Percentiles rank a stretch among this genome's conserved stretches.
Evolutionary conservation across 73 alveolate genomes (phyloP).

Genomic region (Paramecium primaurelia): DNA sequence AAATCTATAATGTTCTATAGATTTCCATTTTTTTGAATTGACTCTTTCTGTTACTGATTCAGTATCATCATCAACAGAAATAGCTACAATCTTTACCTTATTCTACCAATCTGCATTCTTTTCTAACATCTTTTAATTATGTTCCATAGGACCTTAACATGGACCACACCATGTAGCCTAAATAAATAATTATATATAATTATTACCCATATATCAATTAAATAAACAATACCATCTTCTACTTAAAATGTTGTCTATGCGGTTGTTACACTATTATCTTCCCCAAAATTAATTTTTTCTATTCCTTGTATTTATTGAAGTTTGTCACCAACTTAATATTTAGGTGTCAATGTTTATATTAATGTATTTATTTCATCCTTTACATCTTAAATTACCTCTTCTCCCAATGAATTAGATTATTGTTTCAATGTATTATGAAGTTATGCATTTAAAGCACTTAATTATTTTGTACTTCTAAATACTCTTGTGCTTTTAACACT

Average conservation of each 20-base stretch:
- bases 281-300: background rate
- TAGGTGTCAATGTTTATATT: background rate
- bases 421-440: background rate
- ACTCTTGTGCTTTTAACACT: background rate
- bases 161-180: conserved; percentile 48
- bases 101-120: background rate
- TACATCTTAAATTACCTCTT: background rate
- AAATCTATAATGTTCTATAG: conserved; percentile 33
- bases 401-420: background rate
- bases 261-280: background rate
- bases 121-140: conserved; percentile 10
- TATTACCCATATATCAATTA: conserved; percentile 3
- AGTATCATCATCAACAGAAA: conserved; percentile 40
- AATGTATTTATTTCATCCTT: background rate
- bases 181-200: background rate
- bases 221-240: background rate
- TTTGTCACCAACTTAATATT: background rate
- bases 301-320: background rate
- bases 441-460: background rate
- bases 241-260: background rate
- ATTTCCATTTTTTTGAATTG: conserved; percentile 6
- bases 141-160: conserved; percentile 11
- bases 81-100: conserved; percentile 43
- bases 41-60: conserved; percentile 44
- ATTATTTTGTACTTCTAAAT: background rate